Evolutionary conservation across 495 filamentous ascomycete genomes (phyloP), one percentile per base, ranked within the genome.

Genomic region (Penicillium samsonianum): DNA sequence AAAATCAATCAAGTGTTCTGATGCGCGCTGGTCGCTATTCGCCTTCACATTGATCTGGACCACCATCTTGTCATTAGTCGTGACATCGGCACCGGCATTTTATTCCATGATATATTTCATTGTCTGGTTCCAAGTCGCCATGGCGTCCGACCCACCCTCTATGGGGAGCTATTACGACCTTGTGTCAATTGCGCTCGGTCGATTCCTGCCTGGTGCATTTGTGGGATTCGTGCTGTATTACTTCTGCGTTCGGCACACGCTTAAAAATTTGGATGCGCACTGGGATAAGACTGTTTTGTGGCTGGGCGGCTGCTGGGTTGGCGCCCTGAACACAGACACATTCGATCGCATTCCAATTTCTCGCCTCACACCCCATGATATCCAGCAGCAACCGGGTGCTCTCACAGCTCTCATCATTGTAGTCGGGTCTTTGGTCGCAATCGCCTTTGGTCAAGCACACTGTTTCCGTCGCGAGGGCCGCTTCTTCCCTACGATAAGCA

Each of bases 231-330:
- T 86, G 55, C 77, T 93, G 33, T 91, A 89, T 70, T 79, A 80
- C 60, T 86, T 86, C 64, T 78, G 70, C 47, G 71, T 82, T 8
- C 66, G 70, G 3, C 67, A 75, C 50, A 80, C 77, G 1, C 73
- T 91, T 2, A 63, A 56, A 2, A 74, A 82, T 23, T 77, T 89
- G 5, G 81, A 78, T 1, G 85, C 89, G 5, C 85, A 87, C 60
- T 69, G 86, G 59, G 89, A 92, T 60, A 90, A 88, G 68, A 87
- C 89, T 0, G 60, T 91, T 23, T 73, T 91, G 25, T 92, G 88
- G 88, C 77, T 92, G 7, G 85, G 86, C 0, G 80, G 78, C 19
- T 87, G 84, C 71, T 93, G 90, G 90, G 77, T 92, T 52, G 89
- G 88, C 26, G 87, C 89, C 9, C 72, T 93, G 31, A 85, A 83